These are phyloP conservation scores for Candida verbasci DNA, from an alignment of 805 yeast species.

Conservation along the genomic window DNA sequence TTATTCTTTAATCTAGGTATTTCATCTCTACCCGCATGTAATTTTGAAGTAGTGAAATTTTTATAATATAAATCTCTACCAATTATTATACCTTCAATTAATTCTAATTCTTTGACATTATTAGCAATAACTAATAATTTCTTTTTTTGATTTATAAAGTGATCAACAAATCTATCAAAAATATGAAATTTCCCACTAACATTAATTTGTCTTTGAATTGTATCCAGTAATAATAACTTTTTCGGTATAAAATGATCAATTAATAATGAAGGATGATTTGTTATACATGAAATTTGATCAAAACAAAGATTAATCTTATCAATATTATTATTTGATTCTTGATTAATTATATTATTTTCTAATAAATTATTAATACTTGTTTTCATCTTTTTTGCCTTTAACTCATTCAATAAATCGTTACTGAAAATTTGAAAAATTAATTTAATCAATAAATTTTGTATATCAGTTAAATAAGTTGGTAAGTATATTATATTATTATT, in stretches of 20 bases:
- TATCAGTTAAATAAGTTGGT: slow-evolving; percentile 29
- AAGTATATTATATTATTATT: slow-evolving; percentile 24
- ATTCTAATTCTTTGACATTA: slow-evolving; percentile 65
- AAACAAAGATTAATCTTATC: slow-evolving; percentile 40
- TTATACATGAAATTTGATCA: slow-evolving; percentile 45
- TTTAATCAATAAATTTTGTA: slow-evolving; percentile 34
- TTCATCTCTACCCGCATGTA: slow-evolving; percentile 37
- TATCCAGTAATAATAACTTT: slow-evolving; percentile 60
- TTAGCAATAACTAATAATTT: slow-evolving; percentile 48
- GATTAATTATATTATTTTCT: slow-evolving; percentile 15
- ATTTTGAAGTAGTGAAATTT: slow-evolving; percentile 62
- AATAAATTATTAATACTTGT: slow-evolving; percentile 36
- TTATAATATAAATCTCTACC: slow-evolving; percentile 65
- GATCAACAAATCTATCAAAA: slow-evolving; percentile 47
- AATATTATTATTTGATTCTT: slow-evolving; percentile 3
- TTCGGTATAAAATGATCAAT: slow-evolving; percentile 78
- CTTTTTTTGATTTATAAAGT: slow-evolving; percentile 20
- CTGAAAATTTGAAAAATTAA: slow-evolving; percentile 26
- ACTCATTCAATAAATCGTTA: slow-evolving; percentile 20
- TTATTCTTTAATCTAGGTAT: slow-evolving; percentile 12
- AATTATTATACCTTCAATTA: slow-evolving; percentile 72
- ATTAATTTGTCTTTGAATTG: slow-evolving; percentile 48
- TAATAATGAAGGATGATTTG: slow-evolving; percentile 64
- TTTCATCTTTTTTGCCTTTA: slow-evolving; percentile 18
- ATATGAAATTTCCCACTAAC: slow-evolving; percentile 59